Conservation (phyloP, 1,284 basidiomycete genomes). For the Microbotryum lychnidis-dioicae region DNA sequence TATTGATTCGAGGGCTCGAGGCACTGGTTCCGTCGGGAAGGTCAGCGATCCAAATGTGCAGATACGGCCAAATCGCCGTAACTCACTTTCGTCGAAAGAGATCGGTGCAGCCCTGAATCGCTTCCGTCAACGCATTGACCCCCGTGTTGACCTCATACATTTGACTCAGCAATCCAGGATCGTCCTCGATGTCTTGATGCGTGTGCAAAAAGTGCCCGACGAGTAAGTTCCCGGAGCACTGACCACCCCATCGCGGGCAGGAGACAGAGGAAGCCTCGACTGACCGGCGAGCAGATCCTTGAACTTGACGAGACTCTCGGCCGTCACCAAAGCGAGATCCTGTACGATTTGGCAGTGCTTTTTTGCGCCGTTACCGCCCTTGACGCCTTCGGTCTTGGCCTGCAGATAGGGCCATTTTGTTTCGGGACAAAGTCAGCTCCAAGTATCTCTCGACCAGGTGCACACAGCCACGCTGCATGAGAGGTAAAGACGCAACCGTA, state of each 20-base stretch:
- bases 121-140: constrained; percentile 46
- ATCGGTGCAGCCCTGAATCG: constrained; percentile 79
- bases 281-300: constrained; percentile 61
- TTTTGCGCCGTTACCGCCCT: constrained; percentile 57
- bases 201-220: not conserved
- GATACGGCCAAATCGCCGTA: not conserved
- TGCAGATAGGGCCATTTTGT: constrained; percentile 7
- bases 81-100: constrained; percentile 72
- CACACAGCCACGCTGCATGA: too few relatives aligned
- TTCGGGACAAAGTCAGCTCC: not conserved
- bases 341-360: constrained; percentile 61
- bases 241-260: not conserved
- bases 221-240: not conserved
- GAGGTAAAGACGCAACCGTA: constrained; percentile 53
- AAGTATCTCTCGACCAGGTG: too few relatives aligned
- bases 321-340: constrained; percentile 64
- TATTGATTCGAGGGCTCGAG: not conserved
- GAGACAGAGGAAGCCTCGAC: constrained; percentile 3
- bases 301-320: constrained; percentile 66
- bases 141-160: constrained; percentile 46
- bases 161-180: constrained; percentile 35
- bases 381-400: constrained; percentile 48
- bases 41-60: too few relatives aligned
- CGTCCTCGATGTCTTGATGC: constrained; percentile 33
- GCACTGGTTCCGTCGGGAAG: constrained; percentile 58